Evolutionary conservation across 345 rosid species (phyloP), one percentile per base, ranked within the genome.

Genomic region (Bruguiera gymnorhiza): DNA sequence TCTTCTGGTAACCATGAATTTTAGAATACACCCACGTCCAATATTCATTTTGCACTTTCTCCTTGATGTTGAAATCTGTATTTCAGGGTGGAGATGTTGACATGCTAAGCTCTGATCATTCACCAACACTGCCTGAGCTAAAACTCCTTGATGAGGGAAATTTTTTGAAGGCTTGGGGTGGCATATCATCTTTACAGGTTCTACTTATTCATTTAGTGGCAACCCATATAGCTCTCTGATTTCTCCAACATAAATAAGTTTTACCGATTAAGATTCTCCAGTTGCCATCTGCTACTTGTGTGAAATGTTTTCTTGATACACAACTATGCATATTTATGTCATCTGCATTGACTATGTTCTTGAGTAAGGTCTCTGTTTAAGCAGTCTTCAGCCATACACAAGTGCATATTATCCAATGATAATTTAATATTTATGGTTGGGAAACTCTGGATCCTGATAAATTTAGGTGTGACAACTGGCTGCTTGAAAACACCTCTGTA

Each of bases 161-260:
- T 78, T 92, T 95, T 75, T 80, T 95, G 84, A 86, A 72, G 75
- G 99, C 97, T 72, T 95, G 99, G 99, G 99, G 99, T 63, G 97
- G 99, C 56, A 87, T 95, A 73, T 95, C 99, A 21, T 90, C 97
- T 71, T 78, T 95, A 84, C 97, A 94, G 98, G 97, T 94, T 50
- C 78, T 68, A 6, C 19, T 53, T 76, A 16, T 27, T 34, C 29
- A 54, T 74, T 52, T 1, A 60, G n/a, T 11, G 52, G 9, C 36
- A 36, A 11, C 51, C 51, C 58, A 23, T 57, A 2, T 36, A 1
- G 21, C 18, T n/a, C 23, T 32, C 69, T 50, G 3, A 23, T n/a
- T 58, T 50, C 57, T 34, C 19, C 32, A n/a, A 23, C 6, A 8
- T 10, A 3, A 24, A 21, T 11, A 6, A 37, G 19, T 10, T 23